phyloP scores from a whole-genome alignment of 1,139 yeast species.

The Chernovozyma sophiae-reginae region DNA sequence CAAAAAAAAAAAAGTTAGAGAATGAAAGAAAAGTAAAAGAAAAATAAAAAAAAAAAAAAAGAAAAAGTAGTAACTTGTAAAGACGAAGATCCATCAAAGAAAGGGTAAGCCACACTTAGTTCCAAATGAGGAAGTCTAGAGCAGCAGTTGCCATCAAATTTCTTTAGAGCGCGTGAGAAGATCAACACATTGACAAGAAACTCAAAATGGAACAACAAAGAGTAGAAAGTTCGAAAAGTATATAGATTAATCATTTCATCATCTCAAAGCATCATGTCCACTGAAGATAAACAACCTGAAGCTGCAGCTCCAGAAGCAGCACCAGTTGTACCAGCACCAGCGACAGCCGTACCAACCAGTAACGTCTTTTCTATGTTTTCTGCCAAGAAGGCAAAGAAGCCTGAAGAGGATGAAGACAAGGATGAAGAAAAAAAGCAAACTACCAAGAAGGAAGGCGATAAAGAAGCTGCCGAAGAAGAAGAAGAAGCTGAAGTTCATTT shows the following conservation, averaged over 20 bases:
- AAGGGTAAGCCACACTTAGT: not conserved
- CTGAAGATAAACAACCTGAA: conserved; percentile 7
- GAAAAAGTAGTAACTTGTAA: not conserved
- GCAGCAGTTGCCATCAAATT: not conserved
- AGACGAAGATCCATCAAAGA: not conserved
- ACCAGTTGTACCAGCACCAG: conserved; percentile 13
- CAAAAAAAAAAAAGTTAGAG: no score
- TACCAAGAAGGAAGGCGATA: conserved; percentile 30
- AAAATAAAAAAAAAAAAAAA: not conserved
- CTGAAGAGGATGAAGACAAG: conserved; percentile 34
- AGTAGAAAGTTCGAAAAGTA: not conserved
- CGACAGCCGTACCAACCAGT: conserved; percentile 49
- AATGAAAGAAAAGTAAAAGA: no score
- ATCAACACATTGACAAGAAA: not conserved
- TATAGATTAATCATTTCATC: not conserved
- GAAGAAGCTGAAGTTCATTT: conserved; percentile 95
- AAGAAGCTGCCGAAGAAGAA: conserved; percentile 65
- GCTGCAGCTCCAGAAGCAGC: conserved; percentile 1
- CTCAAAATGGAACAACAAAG: no score
- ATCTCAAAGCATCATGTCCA: conserved; percentile 4
- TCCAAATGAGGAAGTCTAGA: conserved; percentile 2
- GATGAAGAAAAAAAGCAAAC: conserved; percentile 33
- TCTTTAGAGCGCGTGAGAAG: not conserved
- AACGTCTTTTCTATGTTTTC: conserved; percentile 90
- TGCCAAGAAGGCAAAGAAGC: conserved; percentile 67